Conservation (phyloP, 2,329 filamentous ascomycete genomes). For the Xenosphaeropsis pyriputrescens region DNA sequence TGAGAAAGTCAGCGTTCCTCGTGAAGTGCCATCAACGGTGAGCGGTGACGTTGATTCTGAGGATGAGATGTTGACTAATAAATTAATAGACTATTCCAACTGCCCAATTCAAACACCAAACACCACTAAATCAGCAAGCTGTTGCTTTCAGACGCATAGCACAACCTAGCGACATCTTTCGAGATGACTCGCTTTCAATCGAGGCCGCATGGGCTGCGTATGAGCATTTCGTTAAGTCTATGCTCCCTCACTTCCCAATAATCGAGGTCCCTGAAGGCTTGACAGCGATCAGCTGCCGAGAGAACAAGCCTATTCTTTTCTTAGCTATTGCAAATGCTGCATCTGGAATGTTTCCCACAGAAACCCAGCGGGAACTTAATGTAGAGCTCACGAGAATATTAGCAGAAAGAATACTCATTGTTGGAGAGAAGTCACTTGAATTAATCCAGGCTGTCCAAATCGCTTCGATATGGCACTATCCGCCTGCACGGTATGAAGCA, state of each 20-base stretch:
- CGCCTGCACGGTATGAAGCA: conserved; percentile 28
- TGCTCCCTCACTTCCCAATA: conserved; percentile 38
- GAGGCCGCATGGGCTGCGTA: conserved; percentile 40
- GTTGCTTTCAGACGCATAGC: background rate
- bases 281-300: conserved; percentile 35
- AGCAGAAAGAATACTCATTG: conserved; percentile 59
- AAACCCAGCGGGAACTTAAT: conserved; percentile 45
- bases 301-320: conserved; percentile 43
- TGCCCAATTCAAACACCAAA: no score
- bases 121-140: no score
- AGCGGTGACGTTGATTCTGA: no score
- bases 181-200: conserved; percentile 31
- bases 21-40: no score
- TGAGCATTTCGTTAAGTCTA: conserved; percentile 34
- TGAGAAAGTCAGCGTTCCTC: no score
- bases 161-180: conserved; percentile 26
- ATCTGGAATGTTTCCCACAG: conserved; percentile 33
- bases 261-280: conserved; percentile 40
- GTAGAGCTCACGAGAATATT: conserved; percentile 58
- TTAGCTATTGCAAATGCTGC: conserved; percentile 39
- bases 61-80: no score
- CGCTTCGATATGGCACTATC: conserved; percentile 71
- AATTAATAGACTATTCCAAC: no score
- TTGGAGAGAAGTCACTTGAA: conserved; percentile 70
- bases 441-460: conserved; percentile 68